These are phyloP conservation scores for Cutaneotrichosporon sp. DNA, from an alignment of 1,284 basidiomycete species.

Conservation along the genomic window DNA sequence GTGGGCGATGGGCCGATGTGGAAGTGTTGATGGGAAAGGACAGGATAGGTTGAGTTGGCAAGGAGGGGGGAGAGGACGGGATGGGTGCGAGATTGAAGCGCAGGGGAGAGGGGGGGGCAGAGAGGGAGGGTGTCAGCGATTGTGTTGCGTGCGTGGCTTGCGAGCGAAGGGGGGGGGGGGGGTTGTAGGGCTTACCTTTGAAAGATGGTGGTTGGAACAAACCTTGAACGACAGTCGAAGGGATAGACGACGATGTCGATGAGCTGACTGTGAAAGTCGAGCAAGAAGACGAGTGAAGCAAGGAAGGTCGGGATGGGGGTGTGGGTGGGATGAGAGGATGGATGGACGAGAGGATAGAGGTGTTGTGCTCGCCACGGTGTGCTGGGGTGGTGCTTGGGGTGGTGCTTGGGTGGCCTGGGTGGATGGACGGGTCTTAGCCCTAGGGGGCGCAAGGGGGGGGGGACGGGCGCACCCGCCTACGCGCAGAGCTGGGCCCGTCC, in stretches of 20 bases:
- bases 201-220: conserved; percentile 2
- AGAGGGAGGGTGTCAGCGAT: conserved; percentile 2
- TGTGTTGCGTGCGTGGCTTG: background rate
- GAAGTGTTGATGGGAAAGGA: background rate
- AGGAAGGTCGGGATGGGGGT: background rate
- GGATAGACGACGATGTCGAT: conserved; percentile 1
- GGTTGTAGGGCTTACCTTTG: conserved; percentile 9
- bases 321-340: background rate
- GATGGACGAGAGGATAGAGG: too few species aligned
- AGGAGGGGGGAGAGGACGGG: too few species aligned
- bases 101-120: background rate
- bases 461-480: background rate
- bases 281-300: conserved; percentile 2
- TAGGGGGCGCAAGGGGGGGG: too few species aligned
- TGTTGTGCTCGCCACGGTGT: too few species aligned
- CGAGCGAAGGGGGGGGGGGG: too few species aligned
- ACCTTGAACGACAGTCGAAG: conserved; percentile 11
- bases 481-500: too few species aligned
- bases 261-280: background rate
- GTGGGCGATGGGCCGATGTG: background rate
- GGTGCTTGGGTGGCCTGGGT: too few species aligned
- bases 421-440: too few species aligned
- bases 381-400: too few species aligned
- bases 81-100: conserved; percentile 3
- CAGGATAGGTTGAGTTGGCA: conserved; percentile 1